These are phyloP conservation scores for Sanghuangporus weigelae DNA, from an alignment of 1,284 basidiomycete species.

Conservation along the genomic window DNA sequence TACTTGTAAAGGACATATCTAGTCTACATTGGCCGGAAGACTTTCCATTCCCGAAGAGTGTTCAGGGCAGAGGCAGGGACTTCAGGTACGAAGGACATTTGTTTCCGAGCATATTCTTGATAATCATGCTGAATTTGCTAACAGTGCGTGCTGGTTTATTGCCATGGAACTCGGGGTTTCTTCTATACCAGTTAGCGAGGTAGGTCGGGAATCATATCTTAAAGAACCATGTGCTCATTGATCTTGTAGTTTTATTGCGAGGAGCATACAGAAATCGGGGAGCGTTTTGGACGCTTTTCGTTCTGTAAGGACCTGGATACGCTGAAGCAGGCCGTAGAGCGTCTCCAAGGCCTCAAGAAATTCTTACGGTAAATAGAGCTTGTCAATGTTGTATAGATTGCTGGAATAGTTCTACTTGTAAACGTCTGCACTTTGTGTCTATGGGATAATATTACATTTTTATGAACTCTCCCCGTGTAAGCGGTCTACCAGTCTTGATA, in stretches of 20 bases:
- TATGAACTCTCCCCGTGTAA: slow-evolving; percentile 29
- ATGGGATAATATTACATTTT: neutral
- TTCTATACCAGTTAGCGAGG: slow-evolving; percentile 91
- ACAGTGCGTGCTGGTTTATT: slow-evolving; percentile 86
- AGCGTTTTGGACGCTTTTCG: slow-evolving; percentile 82
- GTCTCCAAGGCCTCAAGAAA: slow-evolving; percentile 69
- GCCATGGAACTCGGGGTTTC: slow-evolving; percentile 86
- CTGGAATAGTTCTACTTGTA: neutral
- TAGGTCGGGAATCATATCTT: slow-evolving; percentile 26
- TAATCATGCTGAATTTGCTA: neutral
- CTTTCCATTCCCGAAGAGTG: slow-evolving; percentile 75
- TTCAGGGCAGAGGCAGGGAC: slow-evolving; percentile 80
- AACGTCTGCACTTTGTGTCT: neutral
- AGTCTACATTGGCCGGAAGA: slow-evolving; percentile 76
- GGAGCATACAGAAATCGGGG: slow-evolving; percentile 80
- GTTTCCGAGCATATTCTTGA: neutral
- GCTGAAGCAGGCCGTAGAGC: slow-evolving; percentile 70
- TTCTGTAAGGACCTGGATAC: slow-evolving; percentile 93
- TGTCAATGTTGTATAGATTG: neutral
- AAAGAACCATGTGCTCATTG: neutral
- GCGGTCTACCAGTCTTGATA: slow-evolving; percentile 71
- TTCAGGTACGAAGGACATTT: slow-evolving; percentile 58
- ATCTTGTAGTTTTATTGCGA: slow-evolving; percentile 77
- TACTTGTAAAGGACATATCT: slow-evolving; percentile 67
- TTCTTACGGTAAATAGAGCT: slow-evolving; percentile 40